A percentile compares a stretch with the other conserved stretches of the same genome.
phyloP scores from a whole-genome alignment of 441 rosid genomes.

The Erodium texanum region DNA sequence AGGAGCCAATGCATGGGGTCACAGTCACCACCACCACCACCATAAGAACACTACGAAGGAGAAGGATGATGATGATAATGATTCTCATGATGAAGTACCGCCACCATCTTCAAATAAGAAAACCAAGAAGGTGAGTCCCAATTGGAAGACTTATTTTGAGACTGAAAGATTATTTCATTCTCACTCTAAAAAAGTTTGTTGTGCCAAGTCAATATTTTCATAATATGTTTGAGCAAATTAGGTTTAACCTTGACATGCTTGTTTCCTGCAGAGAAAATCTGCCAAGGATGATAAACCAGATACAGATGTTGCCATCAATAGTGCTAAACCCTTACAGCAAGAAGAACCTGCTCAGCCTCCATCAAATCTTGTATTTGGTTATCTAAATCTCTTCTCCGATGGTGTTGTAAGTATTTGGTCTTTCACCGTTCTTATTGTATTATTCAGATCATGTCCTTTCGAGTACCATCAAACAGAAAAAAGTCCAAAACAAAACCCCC shows the following conservation, averaged over 20 bases:
- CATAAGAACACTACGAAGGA: slow-evolving; percentile 44
- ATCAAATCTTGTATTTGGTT: slow-evolving; percentile 83
- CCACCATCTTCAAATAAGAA: slow-evolving; percentile 28
- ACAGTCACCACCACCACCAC: slow-evolving; percentile 65
- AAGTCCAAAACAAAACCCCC: too few species aligned
- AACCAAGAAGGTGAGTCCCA: background rate
- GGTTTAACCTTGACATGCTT: slow-evolving; percentile 20
- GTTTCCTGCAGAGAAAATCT: slow-evolving; percentile 52
- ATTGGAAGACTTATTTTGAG: background rate
- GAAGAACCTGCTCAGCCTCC: slow-evolving; percentile 35
- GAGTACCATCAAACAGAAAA: too few species aligned
- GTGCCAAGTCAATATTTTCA: background rate
- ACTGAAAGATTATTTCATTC: background rate
- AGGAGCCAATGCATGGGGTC: slow-evolving; percentile 46
- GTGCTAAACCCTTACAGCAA: slow-evolving; percentile 25
- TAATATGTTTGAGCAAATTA: background rate
- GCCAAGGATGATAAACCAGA: slow-evolving; percentile 31
- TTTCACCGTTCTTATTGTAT: background rate
- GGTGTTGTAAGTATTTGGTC: slow-evolving; percentile 74
- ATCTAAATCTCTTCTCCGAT: slow-evolving; percentile 94
- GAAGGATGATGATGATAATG: slow-evolving; percentile 44
- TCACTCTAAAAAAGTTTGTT: slow-evolving; percentile 1
- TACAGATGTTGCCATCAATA: slow-evolving; percentile 21
- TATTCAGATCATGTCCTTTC: slow-evolving; percentile 3
- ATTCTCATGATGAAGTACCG: slow-evolving; percentile 21